phyloP scores from a whole-genome alignment of 441 rosid genomes.

The Pelargonium fulgidum region DNA sequence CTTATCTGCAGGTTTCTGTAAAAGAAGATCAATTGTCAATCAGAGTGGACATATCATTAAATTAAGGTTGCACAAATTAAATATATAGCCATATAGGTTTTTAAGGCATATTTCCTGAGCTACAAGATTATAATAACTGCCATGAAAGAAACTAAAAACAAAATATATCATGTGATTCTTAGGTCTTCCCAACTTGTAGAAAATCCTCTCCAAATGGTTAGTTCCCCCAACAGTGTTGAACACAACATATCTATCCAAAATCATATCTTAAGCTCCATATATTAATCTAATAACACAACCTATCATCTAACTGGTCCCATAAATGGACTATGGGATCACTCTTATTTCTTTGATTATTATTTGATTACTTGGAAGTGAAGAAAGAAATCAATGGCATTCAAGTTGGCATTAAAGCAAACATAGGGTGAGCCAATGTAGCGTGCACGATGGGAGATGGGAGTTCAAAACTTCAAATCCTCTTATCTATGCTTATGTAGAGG shows the following conservation, averaged over 20 bases:
- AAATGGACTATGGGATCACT: neutral
- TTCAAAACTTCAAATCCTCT: neutral
- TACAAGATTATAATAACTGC: neutral
- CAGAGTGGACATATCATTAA: slow-evolving; percentile 3
- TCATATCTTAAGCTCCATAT: neutral
- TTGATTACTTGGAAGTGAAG: neutral
- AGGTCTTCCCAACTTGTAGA: slow-evolving; percentile 10
- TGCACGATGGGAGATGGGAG: too few relatives aligned
- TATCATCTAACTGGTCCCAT: neutral
- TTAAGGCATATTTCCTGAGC: neutral
- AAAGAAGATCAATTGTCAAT: neutral
- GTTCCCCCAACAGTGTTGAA: neutral
- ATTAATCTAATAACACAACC: neutral
- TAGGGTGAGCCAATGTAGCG: too few relatives aligned
- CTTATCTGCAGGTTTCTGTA: slow-evolving; percentile 6
- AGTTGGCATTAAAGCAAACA: neutral
- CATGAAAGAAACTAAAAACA: neutral
- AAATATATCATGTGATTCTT: neutral
- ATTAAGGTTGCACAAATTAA: neutral
- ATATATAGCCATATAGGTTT: neutral
- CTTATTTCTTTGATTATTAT: neutral
- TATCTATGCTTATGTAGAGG: neutral
- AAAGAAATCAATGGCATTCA: neutral
- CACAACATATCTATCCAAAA: neutral
- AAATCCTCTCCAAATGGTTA: neutral